Evolutionary conservation across 2,329 filamentous ascomycete species (phyloP), one percentile per base, ranked within the genome.

Genomic region (Claviceps arundinis): DNA sequence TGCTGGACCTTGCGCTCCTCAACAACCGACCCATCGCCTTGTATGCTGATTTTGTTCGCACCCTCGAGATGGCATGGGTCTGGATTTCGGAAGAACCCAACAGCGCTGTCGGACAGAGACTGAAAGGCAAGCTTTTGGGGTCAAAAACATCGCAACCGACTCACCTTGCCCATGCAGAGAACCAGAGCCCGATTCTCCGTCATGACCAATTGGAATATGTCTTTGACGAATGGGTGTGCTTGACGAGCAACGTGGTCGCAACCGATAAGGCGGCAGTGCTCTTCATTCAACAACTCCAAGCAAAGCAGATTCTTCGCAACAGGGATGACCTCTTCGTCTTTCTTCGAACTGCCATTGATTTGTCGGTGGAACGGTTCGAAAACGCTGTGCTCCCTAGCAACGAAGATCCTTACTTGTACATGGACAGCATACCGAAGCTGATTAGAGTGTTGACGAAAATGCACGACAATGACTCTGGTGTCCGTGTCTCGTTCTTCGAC

Each of bases 171-270:
- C 80, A 76, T 22, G 79, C 84, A 52, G 76, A 80, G 48, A 59
- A 62, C 37, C 42, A 50, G 40, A 48, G 14, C 19, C 51, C 48
- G 41, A 66, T 71, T 41, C 74, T 79, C 37, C 83, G 83, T 58
- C 81, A 83, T 56, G 88, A 95, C 56, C 89, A 96, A 65, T 81
- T 95, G 69, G 89, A 94, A 60, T 97, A 98, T 64, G 78, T 96
- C 19, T 96, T 98, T 62, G 89, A 91, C 44, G 93, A 98, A 70
- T 98, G 93, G 93, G 80, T 91, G 30, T 82, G 85, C 54, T 77
- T 96, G 7, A 85, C 78, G 70, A 85, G 85, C 66, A 87, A 89
- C 60, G 78, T 82, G n/a, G 81, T 84, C 58, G 81, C 84, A 4
- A 82, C 84, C 4, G 85, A 89, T 56, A 86, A 85, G 62, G 79